A percentile compares a stretch with the other conserved stretches of the same genome.
These are phyloP conservation scores for Celoporthe dispersa DNA, from an alignment of 2,329 filamentous ascomycete species.

Conservation along the genomic window DNA sequence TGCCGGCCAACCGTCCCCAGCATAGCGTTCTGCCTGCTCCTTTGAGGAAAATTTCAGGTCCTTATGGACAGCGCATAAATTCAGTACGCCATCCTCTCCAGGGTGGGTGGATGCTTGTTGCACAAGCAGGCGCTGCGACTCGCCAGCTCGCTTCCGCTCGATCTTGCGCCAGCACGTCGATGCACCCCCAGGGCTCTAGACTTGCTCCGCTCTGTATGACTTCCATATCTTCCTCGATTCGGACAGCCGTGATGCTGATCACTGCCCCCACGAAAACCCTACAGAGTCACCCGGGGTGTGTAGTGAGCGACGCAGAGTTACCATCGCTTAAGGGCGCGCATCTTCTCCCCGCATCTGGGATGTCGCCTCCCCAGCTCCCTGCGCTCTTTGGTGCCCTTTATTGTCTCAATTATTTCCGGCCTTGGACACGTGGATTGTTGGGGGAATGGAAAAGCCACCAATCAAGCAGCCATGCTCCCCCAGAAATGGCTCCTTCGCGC, in stretches of 20 bases:
- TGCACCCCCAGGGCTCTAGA: neutral
- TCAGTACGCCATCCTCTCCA: neutral
- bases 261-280: neutral
- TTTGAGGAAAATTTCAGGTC: conserved; percentile 6
- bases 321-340: neutral
- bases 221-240: neutral
- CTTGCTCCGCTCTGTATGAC: neutral
- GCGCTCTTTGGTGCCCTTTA: neutral
- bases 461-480: conserved; percentile 3
- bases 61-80: neutral
- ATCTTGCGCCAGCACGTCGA: neutral
- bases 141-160: neutral
- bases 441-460: conserved; percentile 11
- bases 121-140: neutral
- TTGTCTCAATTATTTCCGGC: neutral
- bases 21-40: neutral
- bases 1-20: neutral
- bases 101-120: neutral
- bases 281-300: neutral
- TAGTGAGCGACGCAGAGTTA: neutral
- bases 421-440: neutral
- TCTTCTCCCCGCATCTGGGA: neutral
- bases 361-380: neutral
- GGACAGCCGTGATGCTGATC: neutral
- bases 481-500: neutral